Base-by-base conservation (phyloP, 805 yeast species). In the Zygoascus tannicola region DNA sequence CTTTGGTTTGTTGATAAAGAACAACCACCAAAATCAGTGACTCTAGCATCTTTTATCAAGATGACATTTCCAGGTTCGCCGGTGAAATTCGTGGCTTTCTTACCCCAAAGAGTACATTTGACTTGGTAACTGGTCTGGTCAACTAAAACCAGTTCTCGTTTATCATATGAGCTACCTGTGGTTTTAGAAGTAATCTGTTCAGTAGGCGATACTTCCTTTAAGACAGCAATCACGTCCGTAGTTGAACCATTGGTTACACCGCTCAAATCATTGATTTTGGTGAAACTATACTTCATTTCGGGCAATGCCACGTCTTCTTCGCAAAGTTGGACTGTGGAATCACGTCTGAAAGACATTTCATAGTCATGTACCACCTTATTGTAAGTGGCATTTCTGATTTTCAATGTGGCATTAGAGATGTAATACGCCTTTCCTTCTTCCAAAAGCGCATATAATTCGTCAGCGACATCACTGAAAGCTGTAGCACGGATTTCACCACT, bases 401-500 rank as follows among this genome's bases (percentile, higher is more conserved):
- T 82, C 50, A 92, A 78, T 49, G 88, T 71, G 15, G 90, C 88
- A 56, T 80, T 83, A 34, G 90, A 76, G 26, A 92, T 71, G 55
- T 81, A 85, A 60, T 86, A 92, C 5, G 85, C 94, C 63, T 83
- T 80, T 30, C 95, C 96, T 59, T 87, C 97, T 61, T 84, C 84
- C 41, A 92, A 65, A 23, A 78, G 56, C 53, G 81, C 84, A 66
- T 76, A 80, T 58, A 76, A 82, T 58, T 76, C 78, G 47, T 84
- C 94, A 10, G 90, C 96, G 55, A 75, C 74, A 32, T 85, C 90
- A 61, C 84, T 85, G 65, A 92, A 92, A 1, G 92, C 96, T 2
- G 97, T 87, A 8, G 95, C 97, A 57, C 92, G 75, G 54, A 92
- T 92, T 67, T 92, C 97, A 56, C 92, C 95, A 4, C 96, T 83